Conservation (phyloP, 2,329 filamentous ascomycete species). For the Apiospora malaysiana region DNA sequence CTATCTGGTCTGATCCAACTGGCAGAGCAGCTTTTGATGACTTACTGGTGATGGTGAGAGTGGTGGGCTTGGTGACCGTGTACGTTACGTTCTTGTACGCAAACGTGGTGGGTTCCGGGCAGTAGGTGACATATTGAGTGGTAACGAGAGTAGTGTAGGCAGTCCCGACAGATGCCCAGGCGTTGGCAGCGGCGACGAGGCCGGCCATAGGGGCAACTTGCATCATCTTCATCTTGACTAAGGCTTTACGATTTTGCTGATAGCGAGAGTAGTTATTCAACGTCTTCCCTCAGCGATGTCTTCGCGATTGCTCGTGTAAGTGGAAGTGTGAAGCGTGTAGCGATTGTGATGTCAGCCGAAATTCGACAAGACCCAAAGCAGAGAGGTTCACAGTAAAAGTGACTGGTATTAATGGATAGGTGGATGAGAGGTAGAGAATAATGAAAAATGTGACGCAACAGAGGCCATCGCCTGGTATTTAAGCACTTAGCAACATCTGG, state of each 20-base stretch:
- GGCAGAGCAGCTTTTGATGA: slow-evolving; percentile 8
- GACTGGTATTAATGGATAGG: slow-evolving; percentile 10
- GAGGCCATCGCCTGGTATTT: slow-evolving; percentile 18
- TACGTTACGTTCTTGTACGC: slow-evolving; percentile 49
- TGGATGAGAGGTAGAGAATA: slow-evolving; percentile 13
- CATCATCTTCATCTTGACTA: slow-evolving; percentile 44
- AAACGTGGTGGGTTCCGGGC: slow-evolving; percentile 43
- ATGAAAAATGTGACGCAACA: not conserved
- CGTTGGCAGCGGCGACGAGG: slow-evolving; percentile 38
- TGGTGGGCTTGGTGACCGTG: slow-evolving; percentile 48
- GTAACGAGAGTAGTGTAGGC: slow-evolving; percentile 20
- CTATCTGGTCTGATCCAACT: not conserved
- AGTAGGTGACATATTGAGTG: slow-evolving; percentile 16
- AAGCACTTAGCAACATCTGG: not conserved
- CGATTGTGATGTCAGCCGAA: slow-evolving; percentile 31
- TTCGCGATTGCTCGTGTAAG: slow-evolving; percentile 3
- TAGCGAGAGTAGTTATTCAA: slow-evolving; percentile 34
- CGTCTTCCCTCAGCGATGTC: slow-evolving; percentile 26
- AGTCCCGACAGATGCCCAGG: slow-evolving; percentile 28
- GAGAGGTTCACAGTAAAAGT: slow-evolving; percentile 9
- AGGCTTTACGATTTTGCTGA: slow-evolving; percentile 27
- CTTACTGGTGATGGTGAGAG: slow-evolving; percentile 53
- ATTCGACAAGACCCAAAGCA: slow-evolving; percentile 8
- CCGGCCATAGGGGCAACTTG: slow-evolving; percentile 40
- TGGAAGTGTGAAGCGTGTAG: slow-evolving; percentile 25